Base-by-base conservation (phyloP, 345 rosid species). In the Physaria fendleri region DNA sequence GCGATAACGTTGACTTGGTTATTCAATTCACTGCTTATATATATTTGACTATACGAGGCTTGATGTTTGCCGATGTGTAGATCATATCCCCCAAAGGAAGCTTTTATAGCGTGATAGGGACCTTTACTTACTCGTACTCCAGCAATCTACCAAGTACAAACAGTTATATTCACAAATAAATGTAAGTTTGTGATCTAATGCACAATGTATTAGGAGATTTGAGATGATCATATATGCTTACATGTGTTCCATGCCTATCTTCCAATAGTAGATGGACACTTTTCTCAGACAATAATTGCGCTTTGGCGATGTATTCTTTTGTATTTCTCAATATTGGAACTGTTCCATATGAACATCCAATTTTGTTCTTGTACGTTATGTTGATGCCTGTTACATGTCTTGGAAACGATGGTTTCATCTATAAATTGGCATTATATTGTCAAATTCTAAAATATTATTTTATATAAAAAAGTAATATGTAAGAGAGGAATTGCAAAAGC, bases 1-100 rank as follows among this genome's bases (percentile, higher is more conserved):
- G 15, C 11, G 1, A 45, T 59, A 5, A 33, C 32, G 46, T 45
- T 59, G 24, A 46, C 15, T 6, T 23, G 15, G 0, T 17, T 13
- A 3, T 59, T 2, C 2, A 2, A 5, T 32, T 44, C 63, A 58
- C 21, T 58, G 4, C 63, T 51, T 29, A 42, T 1, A 42, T 41
- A 42, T 1, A 58, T 58, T 58, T 42, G 62, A 29, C 25, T 57
- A 42, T 58, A 58, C 2, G 50, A 12, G 5, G 62, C 50, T 57
- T 57, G 39, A 42, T 57, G 50, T 12, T n/a, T 5, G 3, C 1
- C 9, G 1, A 57, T 18, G 11, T 27, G 5, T 45, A 45, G 14
- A 4, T 0, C 15, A 45, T 21, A 23, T 21, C 5, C 55, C 8
- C 4, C 7, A 33, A 45, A 42, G 6, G 0, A 0, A 29, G 63